Percentiles rank a stretch among this genome's conserved stretches.
Conservation (phyloP, 2,329 filamentous ascomycete species). For the Ceratocystis cubensis region DNA sequence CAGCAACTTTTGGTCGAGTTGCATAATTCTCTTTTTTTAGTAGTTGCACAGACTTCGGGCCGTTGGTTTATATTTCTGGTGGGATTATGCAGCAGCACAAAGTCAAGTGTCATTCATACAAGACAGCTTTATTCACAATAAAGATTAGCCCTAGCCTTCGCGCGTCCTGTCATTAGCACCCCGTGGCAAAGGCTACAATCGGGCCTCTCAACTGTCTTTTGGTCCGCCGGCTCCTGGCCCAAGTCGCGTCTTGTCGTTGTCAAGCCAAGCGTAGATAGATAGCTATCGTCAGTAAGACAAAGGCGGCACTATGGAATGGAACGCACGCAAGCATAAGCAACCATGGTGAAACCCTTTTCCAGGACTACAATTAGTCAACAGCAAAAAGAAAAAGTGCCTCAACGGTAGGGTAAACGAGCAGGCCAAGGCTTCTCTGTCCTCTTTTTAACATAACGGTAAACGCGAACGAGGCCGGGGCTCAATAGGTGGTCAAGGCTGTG, state of each 20-base stretch:
- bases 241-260: neutral
- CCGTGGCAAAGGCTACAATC: neutral
- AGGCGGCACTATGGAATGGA: neutral
- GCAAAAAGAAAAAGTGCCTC: neutral
- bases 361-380: neutral
- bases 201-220: too few relatives aligned
- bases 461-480: neutral
- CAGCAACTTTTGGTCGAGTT: neutral
- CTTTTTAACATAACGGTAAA: neutral
- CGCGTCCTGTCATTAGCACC: neutral
- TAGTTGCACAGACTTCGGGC: slow-evolving; percentile 5
- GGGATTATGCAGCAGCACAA: neutral
- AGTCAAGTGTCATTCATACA: neutral
- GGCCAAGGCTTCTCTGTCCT: neutral
- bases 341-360: neutral
- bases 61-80: neutral
- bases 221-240: too few relatives aligned
- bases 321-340: neutral
- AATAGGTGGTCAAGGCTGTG: neutral
- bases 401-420: too few relatives aligned
- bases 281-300: neutral
- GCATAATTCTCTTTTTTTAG: neutral
- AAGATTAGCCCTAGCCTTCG: neutral
- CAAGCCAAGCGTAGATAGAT: neutral
- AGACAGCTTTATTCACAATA: neutral